Evolutionary conservation across 1,284 basidiomycete species (phyloP), one percentile per base, ranked within the genome.

Genomic region (Rugiboletus extremiorientalis): DNA sequence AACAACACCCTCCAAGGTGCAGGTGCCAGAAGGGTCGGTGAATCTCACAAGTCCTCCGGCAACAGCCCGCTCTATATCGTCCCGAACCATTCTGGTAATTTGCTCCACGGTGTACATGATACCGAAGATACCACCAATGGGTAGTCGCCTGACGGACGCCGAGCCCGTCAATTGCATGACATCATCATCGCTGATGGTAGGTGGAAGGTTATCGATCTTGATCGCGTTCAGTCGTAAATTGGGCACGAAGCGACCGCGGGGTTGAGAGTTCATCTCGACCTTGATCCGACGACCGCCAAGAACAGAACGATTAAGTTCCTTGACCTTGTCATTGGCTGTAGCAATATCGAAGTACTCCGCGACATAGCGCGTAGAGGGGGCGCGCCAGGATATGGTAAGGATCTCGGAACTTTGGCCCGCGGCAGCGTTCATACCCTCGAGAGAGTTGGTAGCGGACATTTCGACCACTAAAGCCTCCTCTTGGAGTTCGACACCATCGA

Each of bases 401-500:
- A 73, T 69, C 16, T 78, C 70, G 9, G 66, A 47, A 45, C 71
- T 69, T 16, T 65, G 69, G 8, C 60, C 59, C 7, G 65, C 62
- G 25, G 62, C 59, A 4, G 70, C 71, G 28, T 16, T 69, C 82
- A 84, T 83, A 6, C 72, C 72, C 34, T 72, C 74, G 10, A 68
- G 56, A 37, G 67, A 66, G 46, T 68, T 70, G 45, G 74, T 75
- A 37, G 71, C 66, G 37, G 68, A 68, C 44, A 77, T 65, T 58
- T 78, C 76, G 49, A 82, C 76, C 10, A 59, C 63, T 18, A 84
- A 60, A 0, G 38, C 58, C 42, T 78, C 72, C 1, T 77, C 69
- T 20, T 74, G 68, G 53, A 82, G 81, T 34, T 79, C 76, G 55
- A 75, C 65, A 4, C 74, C 79, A 42, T 82, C 74, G 11, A 82